phyloP scores from a whole-genome alignment of 495 filamentous ascomycete genomes.

The Tuber aestivum region DNA sequence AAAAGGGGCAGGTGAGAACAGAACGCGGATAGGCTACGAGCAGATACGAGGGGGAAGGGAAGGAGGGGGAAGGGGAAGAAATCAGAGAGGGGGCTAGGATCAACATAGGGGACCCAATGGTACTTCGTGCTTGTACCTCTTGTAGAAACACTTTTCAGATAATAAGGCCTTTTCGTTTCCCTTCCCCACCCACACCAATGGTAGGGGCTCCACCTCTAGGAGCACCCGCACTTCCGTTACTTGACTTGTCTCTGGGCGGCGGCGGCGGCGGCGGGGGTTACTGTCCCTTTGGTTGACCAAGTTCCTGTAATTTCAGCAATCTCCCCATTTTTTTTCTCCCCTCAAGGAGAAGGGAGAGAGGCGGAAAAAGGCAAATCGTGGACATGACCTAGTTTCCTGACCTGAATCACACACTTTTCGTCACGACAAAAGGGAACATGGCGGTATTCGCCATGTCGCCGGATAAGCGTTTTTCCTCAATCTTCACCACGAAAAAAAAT shows the following conservation, averaged over 20 bases:
- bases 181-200: neutral
- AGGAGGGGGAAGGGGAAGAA: neutral
- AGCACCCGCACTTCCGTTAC: neutral
- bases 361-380: neutral
- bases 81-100: neutral
- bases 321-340: neutral
- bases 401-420: neutral
- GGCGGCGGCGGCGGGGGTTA: neutral
- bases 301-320: neutral
- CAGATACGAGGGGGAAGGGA: neutral
- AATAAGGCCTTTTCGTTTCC: neutral
- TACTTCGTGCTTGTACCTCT: neutral
- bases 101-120: slow-evolving; percentile 3
- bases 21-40: slow-evolving; percentile 1
- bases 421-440: neutral
- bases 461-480: neutral
- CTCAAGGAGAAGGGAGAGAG: neutral
- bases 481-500: neutral
- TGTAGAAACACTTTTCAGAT: slow-evolving; percentile 2
- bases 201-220: neutral
- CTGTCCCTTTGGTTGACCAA: neutral
- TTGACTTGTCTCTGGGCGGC: neutral
- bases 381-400: neutral
- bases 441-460: neutral
- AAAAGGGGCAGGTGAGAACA: neutral